These are phyloP conservation scores for Discostella stelligera DNA, from an alignment of 352 stramenopile genomes.

Conservation along the genomic window DNA sequence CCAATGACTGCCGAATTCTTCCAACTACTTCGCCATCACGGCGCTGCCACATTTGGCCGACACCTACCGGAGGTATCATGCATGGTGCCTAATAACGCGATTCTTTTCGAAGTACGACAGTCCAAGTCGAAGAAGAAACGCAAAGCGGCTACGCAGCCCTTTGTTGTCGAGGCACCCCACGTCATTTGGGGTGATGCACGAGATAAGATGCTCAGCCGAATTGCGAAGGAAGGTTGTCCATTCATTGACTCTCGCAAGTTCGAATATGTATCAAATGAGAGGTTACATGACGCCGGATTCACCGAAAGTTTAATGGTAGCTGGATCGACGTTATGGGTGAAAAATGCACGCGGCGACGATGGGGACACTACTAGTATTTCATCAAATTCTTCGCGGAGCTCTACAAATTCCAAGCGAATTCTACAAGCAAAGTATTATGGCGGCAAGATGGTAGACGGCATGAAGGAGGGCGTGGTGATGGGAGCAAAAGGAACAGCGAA, in stretches of 20 bases:
- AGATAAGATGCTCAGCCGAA: conserved; percentile 42
- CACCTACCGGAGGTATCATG: conserved; percentile 54
- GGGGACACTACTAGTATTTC: conserved; percentile 11
- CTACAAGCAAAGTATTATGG: conserved; percentile 51
- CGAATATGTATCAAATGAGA: conserved; percentile 52
- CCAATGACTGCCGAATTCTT: conserved; percentile 45
- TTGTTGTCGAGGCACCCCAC: conserved; percentile 52
- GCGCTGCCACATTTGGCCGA: conserved; percentile 47
- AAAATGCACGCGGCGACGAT: conserved; percentile 31
- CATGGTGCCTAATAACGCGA: conserved; percentile 47
- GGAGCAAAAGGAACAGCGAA: conserved; percentile 25
- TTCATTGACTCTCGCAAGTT: conserved; percentile 51
- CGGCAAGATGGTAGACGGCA: conserved; percentile 33
- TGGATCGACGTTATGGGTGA: conserved; percentile 52
- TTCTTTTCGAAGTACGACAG: conserved; percentile 43
- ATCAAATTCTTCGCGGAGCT: conserved; percentile 1
- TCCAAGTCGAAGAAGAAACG: conserved; percentile 21
- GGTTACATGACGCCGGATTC: conserved; percentile 37
- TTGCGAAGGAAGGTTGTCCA: conserved; percentile 50
- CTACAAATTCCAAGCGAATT: conserved; percentile 27
- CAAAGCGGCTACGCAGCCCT: conserved; percentile 38
- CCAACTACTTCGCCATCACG: conserved; percentile 35
- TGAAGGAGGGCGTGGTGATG: conserved; percentile 21
- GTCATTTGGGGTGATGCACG: conserved; percentile 50
- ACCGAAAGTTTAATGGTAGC: conserved; percentile 53